A percentile compares a stretch with the other conserved stretches of the same genome.
Evolutionary conservation across 345 rosid species (phyloP).

Genomic region (Salix udensis): DNA sequence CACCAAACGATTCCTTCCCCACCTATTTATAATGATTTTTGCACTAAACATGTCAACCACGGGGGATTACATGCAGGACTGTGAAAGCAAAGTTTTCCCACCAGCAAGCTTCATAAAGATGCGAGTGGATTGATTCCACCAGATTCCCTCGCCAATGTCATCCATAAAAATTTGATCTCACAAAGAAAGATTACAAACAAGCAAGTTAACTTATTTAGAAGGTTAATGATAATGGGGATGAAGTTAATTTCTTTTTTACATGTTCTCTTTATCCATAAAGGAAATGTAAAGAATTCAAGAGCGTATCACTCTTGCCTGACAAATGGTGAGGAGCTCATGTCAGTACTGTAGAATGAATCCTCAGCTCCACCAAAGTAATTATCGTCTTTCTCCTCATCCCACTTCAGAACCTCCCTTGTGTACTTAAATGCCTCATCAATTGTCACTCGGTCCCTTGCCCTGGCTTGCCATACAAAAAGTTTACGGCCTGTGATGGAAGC

Average conservation of each 20-base stretch:
- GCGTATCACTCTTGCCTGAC: conserved; percentile 42
- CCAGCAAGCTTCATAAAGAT: background rate
- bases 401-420: conserved; percentile 85
- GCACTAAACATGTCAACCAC: background rate
- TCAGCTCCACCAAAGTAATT: conserved; percentile 64
- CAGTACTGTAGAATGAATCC: conserved; percentile 92
- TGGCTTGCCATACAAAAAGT: conserved; percentile 89
- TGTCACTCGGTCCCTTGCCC: conserved; percentile 69
- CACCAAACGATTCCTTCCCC: background rate
- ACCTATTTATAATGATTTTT: too few species aligned
- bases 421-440: conserved; percentile 87
- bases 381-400: conserved; percentile 95
- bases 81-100: background rate
- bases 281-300: background rate
- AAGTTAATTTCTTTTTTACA: background rate
- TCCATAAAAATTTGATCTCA: background rate
- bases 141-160: background rate
- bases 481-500: conserved; percentile 66
- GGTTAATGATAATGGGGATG: background rate
- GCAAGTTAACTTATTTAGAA: background rate
- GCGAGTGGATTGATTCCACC: background rate
- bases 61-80: background rate
- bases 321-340: conserved; percentile 80
- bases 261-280: background rate
- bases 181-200: background rate